Percentiles rank a stretch among this genome's conserved stretches.
Conservation (phyloP, 202 grass and related monocot species). For the Elaeis oleifera region DNA sequence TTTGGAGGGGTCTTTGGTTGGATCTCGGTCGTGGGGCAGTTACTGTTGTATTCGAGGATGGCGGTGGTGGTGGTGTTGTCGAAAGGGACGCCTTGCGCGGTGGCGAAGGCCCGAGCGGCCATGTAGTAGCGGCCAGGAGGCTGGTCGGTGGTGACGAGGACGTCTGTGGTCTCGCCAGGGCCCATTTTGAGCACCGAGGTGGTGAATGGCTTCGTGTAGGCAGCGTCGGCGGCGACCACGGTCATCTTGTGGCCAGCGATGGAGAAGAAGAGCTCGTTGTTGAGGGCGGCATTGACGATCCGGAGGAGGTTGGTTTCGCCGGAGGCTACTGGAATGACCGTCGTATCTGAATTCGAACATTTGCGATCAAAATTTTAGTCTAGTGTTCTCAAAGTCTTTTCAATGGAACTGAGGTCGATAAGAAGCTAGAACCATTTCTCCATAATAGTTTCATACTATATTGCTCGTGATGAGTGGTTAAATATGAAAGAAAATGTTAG, state of each 20-base stretch:
- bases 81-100: constrained; percentile 48
- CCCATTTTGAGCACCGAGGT: constrained; percentile 57
- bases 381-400: no score
- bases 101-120: constrained; percentile 59
- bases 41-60: constrained; percentile 61
- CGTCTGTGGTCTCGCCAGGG: constrained; percentile 90
- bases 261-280: constrained; percentile 74
- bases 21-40: constrained; percentile 7
- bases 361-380: not conserved
- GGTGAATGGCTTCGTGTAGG: constrained; percentile 67
- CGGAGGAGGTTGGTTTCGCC: constrained; percentile 71
- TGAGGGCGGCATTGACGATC: constrained; percentile 83
- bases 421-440: no score
- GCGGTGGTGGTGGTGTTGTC: constrained; percentile 91
- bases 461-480: not conserved
- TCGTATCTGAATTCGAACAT: constrained; percentile 37
- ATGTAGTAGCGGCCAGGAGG: constrained; percentile 69
- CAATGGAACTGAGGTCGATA: no score
- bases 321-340: constrained; percentile 51
- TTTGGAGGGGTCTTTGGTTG: constrained; percentile 22
- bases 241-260: constrained; percentile 86
- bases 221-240: constrained; percentile 75
- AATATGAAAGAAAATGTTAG: not conserved
- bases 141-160: constrained; percentile 71
- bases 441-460: no score